Conservation (phyloP, 768 basidiomycete species). For the Pleurotus platypus region DNA sequence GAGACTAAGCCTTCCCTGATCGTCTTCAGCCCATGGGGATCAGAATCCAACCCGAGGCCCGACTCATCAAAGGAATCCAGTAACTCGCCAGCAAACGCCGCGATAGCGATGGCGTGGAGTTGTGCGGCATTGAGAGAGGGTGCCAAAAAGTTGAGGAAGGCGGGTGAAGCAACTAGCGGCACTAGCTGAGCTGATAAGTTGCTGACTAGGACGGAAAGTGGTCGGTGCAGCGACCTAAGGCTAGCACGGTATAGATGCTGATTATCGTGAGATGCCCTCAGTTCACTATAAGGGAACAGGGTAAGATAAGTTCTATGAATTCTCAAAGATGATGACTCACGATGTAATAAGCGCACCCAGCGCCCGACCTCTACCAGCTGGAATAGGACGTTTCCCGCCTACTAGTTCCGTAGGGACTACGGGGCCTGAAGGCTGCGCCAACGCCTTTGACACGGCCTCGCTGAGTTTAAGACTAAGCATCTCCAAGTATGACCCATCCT, state of each 20-base stretch:
- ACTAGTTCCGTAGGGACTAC: slow-evolving; percentile 48
- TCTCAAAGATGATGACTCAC: slow-evolving; percentile 40
- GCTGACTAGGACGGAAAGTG: slow-evolving; percentile 68
- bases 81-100: slow-evolving; percentile 70
- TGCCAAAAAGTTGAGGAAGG: slow-evolving; percentile 50
- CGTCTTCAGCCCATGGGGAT: slow-evolving; percentile 62
- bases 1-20: slow-evolving; percentile 72
- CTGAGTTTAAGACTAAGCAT: slow-evolving; percentile 73
- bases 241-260: slow-evolving; percentile 66
- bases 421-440: slow-evolving; percentile 61
- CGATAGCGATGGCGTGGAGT: slow-evolving; percentile 64
- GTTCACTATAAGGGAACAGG: slow-evolving; percentile 45
- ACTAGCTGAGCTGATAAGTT: slow-evolving; percentile 67
- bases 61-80: slow-evolving; percentile 68
- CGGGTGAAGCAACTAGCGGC: slow-evolving; percentile 61
- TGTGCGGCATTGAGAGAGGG: slow-evolving; percentile 64
- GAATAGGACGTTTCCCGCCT: slow-evolving; percentile 69
- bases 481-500: slow-evolving; percentile 80
- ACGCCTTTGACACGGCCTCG: slow-evolving; percentile 76
- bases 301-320: slow-evolving; percentile 10
- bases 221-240: slow-evolving; percentile 69
- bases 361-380: slow-evolving; percentile 65
- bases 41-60: slow-evolving; percentile 56
- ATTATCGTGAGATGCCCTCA: slow-evolving; percentile 61
- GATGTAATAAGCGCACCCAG: slow-evolving; percentile 67